A percentile compares a stretch with the other conserved stretches of the same genome.
Conservation (phyloP, 495 filamentous ascomycete genomes). For the Achaetomiella virescens region DNA sequence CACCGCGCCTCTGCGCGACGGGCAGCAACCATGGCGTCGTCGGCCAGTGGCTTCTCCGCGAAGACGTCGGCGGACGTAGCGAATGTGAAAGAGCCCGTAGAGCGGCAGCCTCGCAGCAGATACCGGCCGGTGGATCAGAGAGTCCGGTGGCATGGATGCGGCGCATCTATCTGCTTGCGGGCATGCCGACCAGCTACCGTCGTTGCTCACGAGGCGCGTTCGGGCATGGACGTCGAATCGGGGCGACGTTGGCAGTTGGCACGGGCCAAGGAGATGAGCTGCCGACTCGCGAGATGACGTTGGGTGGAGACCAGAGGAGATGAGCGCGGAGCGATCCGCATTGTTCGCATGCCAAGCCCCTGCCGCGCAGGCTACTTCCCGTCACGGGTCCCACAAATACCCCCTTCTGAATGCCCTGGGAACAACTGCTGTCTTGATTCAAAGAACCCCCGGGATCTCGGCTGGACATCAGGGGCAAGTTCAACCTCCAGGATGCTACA, state of each 20-base stretch:
- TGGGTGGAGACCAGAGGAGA: too few species aligned
- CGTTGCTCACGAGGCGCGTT: not conserved
- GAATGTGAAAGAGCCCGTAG: not conserved
- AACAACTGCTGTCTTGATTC: too few species aligned
- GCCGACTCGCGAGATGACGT: too few species aligned
- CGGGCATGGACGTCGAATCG: not conserved
- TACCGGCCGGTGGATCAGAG: not conserved
- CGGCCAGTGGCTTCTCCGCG: not conserved
- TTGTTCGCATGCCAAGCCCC: too few species aligned
- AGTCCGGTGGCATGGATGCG: not conserved
- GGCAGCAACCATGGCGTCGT: constrained; percentile 25
- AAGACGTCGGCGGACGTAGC: not conserved
- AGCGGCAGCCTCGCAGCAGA: not conserved
- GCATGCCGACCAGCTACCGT: not conserved
- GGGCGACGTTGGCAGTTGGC: not conserved
- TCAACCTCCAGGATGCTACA: too few species aligned
- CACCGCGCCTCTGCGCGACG: constrained; percentile 38
- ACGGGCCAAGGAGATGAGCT: too few species aligned
- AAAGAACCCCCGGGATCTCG: too few species aligned
- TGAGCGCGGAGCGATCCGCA: too few species aligned
- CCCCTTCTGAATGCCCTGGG: too few species aligned
- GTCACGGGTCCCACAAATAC: too few species aligned
- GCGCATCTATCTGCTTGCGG: not conserved
- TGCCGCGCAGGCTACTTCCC: too few species aligned
- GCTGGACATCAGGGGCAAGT: too few species aligned